phyloP scores from a whole-genome alignment of 768 basidiomycete genomes.

The Boletellus ananas region DNA sequence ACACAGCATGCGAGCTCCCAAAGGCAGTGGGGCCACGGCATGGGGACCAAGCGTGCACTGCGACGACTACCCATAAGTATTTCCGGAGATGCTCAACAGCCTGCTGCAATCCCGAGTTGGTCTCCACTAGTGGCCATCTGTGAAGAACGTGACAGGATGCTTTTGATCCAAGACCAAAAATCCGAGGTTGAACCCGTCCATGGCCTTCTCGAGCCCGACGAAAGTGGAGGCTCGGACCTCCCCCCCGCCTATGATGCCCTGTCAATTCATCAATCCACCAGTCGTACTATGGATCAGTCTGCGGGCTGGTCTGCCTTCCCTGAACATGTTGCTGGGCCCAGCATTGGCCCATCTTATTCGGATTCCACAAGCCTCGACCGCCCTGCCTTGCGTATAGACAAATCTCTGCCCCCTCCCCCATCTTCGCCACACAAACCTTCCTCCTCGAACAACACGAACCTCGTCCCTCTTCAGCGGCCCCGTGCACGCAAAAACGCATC shows the following conservation, averaged over 20 bases:
- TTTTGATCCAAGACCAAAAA: neutral
- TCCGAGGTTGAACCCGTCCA: neutral
- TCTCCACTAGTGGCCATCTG: neutral
- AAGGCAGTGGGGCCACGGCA: neutral
- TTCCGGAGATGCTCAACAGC: neutral
- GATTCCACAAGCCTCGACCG: neutral
- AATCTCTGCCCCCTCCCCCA: neutral
- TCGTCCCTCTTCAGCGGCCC: neutral
- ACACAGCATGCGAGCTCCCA: neutral
- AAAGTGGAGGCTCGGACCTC: neutral
- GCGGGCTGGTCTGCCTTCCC: neutral
- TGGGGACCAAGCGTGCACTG: no score
- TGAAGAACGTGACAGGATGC: neutral
- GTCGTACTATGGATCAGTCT: neutral
- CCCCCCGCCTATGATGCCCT: constrained; percentile 18
- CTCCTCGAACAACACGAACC: neutral
- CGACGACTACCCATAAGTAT: neutral
- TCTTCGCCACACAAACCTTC: neutral
- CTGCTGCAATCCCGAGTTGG: neutral
- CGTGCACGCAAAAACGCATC: constrained; percentile 11
- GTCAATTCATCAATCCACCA: neutral
- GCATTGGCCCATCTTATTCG: neutral
- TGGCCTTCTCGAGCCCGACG: neutral
- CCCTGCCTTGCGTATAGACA: neutral
- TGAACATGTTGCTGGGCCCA: neutral